Evolutionary conservation across 2,329 filamentous ascomycete genomes (phyloP).

Genomic region (Ceratocystiopsis minuta): DNA sequence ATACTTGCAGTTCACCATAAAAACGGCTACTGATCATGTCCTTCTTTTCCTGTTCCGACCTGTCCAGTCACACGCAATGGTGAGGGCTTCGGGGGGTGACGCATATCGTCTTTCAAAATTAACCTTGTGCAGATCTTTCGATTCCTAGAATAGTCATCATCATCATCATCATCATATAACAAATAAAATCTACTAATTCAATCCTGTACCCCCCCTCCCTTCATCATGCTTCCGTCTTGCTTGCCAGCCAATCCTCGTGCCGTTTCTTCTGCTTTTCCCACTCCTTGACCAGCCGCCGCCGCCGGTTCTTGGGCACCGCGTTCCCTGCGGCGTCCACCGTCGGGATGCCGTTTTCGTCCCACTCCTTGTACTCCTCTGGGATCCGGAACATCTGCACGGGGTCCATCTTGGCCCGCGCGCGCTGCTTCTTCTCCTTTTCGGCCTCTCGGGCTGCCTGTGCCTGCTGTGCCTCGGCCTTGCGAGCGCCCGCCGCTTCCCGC

Average conservation of each 20-base stretch:
- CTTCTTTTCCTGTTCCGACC: no score
- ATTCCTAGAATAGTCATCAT: no score
- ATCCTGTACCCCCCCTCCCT: no score
- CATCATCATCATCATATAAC: no score
- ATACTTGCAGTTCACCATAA: no score
- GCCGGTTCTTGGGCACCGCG: constrained; percentile 44
- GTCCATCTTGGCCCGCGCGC: constrained; percentile 12
- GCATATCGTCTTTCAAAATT: no score
- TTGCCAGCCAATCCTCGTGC: constrained; percentile 32
- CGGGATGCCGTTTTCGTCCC: constrained; percentile 49
- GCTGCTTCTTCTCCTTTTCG: constrained; percentile 10
- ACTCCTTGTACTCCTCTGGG: constrained; percentile 27
- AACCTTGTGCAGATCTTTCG: no score
- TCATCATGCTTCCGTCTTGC: no score
- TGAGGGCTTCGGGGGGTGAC: no score
- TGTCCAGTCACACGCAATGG: no score
- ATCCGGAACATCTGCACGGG: constrained; percentile 17
- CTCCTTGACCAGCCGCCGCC: constrained; percentile 51
- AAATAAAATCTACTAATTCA: no score
- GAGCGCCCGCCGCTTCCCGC: constrained; percentile 30
- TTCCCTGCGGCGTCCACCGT: constrained; percentile 41
- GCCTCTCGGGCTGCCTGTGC: constrained; percentile 26
- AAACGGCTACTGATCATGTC: no score
- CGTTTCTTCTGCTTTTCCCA: constrained; percentile 56
- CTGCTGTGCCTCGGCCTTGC: constrained; percentile 25